These are phyloP conservation scores for Aureobasidium namibiae DNA, from an alignment of 2,329 filamentous ascomycete genomes.

Conservation along the genomic window DNA sequence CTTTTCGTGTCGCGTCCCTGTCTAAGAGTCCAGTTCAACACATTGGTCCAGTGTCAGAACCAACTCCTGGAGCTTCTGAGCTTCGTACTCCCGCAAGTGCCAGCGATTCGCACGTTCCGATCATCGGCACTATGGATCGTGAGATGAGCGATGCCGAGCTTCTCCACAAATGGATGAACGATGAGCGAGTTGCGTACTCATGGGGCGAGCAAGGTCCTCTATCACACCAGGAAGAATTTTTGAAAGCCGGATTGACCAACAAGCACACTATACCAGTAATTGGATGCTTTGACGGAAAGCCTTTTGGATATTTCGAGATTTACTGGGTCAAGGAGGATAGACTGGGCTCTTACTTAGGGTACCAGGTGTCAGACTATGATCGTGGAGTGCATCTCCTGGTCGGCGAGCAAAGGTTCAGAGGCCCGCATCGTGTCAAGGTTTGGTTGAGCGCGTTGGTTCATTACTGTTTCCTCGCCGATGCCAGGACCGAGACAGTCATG, in stretches of 20 bases:
- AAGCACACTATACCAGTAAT: constrained; percentile 83
- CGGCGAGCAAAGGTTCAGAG: constrained; percentile 86
- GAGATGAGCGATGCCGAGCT: constrained; percentile 54
- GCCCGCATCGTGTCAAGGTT: constrained; percentile 61
- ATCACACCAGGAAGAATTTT: constrained; percentile 56
- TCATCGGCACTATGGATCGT: constrained; percentile 21
- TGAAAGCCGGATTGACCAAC: constrained; percentile 56
- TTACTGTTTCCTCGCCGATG: constrained; percentile 69
- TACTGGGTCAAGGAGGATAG: constrained; percentile 97
- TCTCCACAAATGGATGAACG: constrained; percentile 81
- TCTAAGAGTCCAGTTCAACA: constrained; percentile 57
- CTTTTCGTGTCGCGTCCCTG: constrained; percentile 74
- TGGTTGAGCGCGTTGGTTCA: constrained; percentile 89
- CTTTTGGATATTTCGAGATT: constrained; percentile 95
- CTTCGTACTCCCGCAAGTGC: constrained; percentile 33
- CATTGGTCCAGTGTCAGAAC: constrained; percentile 44
- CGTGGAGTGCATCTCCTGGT: constrained; percentile 81
- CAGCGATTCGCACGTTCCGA: constrained; percentile 40
- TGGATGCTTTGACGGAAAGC: constrained; percentile 87
- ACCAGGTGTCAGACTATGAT: constrained; percentile 68
- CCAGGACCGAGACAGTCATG: constrained; percentile 72
- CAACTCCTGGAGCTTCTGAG: constrained; percentile 15
- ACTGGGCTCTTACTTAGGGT: constrained; percentile 59
- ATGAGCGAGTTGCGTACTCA: constrained; percentile 71
- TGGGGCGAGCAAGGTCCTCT: constrained; percentile 63